Evolutionary conservation across 768 basidiomycete genomes (phyloP).

Genomic region (Macrocybe gigantea): DNA sequence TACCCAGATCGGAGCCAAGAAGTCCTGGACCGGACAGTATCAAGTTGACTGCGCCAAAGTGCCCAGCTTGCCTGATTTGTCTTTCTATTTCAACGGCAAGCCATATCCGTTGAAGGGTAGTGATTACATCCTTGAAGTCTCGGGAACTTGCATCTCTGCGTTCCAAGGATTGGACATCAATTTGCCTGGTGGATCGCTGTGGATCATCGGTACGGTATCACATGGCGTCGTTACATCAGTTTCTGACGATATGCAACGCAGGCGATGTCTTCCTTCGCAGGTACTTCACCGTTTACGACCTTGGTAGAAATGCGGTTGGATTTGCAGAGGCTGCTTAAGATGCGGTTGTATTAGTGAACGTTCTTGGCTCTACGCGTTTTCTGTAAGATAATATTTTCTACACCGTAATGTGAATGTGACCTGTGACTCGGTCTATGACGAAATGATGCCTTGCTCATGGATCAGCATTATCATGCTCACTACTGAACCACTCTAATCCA

Average conservation of each 20-base stretch:
- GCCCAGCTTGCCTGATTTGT: conserved; percentile 74
- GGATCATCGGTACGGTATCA: conserved; percentile 72
- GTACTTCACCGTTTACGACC: conserved; percentile 88
- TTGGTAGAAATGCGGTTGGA: conserved; percentile 73
- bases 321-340: conserved; percentile 49
- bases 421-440: too few relatives aligned
- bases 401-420: too few relatives aligned
- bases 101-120: conserved; percentile 71
- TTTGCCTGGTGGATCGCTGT: conserved; percentile 69
- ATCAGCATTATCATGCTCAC: too few relatives aligned
- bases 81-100: conserved; percentile 80
- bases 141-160: conserved; percentile 89
- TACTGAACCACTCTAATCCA: background rate
- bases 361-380: too few relatives aligned
- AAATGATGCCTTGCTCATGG: too few relatives aligned
- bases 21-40: conserved; percentile 96
- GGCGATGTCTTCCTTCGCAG: conserved; percentile 90
- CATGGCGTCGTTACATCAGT: background rate
- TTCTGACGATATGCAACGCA: conserved; percentile 14
- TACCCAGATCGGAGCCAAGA: conserved; percentile 88
- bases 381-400: too few relatives aligned
- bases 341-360: background rate
- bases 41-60: conserved; percentile 85
- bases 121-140: conserved; percentile 88
- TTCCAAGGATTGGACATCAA: conserved; percentile 93